A percentile compares a stretch with the other conserved stretches of the same genome.
These are phyloP conservation scores for Saccharomyces hybrid DNA, from an alignment of 1,139 yeast genomes.

Conservation along the genomic window DNA sequence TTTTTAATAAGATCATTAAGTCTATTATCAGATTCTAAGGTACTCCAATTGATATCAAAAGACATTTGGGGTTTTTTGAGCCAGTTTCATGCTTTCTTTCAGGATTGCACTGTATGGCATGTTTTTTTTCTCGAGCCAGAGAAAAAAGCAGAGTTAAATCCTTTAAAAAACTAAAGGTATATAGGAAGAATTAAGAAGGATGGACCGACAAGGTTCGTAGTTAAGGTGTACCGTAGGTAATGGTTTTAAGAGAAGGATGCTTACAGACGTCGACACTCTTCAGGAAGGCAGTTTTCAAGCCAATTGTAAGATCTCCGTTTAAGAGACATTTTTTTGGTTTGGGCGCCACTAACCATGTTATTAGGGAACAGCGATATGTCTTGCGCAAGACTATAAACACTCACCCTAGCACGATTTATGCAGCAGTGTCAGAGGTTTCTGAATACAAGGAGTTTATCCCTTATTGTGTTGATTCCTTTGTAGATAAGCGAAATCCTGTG, in stretches of 20 bases:
- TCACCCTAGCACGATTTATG: constrained; percentile 30
- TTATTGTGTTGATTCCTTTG: constrained; percentile 64
- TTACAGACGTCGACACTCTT: neutral
- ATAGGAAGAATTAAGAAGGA: neutral
- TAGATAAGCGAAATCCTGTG: constrained; percentile 39
- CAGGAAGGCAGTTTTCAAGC: neutral
- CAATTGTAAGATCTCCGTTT: neutral
- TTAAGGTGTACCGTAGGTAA: neutral
- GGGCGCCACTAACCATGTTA: neutral
- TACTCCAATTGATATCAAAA: constrained; percentile 81
- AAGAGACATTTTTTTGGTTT: neutral
- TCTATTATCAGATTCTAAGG: constrained; percentile 47
- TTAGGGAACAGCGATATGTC: constrained; percentile 17
- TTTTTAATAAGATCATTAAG: constrained; percentile 48
- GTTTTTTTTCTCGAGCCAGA: neutral
- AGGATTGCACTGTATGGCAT: neutral
- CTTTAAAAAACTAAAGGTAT: neutral
- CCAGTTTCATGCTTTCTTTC: neutral
- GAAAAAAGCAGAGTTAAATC: neutral
- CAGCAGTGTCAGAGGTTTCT: constrained; percentile 67
- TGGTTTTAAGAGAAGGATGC: neutral
- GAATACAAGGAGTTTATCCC: constrained; percentile 75
- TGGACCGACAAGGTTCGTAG: neutral
- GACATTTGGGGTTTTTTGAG: constrained; percentile 48
- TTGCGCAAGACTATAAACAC: constrained; percentile 21